Evolutionary conservation across 306 rosid genomes (phyloP).

Genomic region (Phaseolus lunatus): DNA sequence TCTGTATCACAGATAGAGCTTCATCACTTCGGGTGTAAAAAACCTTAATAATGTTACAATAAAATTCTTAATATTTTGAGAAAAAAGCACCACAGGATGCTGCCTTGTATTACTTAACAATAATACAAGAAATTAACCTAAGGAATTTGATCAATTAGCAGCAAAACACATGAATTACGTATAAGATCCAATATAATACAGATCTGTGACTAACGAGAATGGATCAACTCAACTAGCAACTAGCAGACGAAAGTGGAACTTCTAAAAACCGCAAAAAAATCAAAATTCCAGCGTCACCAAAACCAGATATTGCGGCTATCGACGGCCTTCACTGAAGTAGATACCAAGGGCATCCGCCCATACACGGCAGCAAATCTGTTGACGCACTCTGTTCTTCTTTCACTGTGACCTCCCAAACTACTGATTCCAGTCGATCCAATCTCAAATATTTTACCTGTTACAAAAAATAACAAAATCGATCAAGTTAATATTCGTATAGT

Average conservation of each 20-base stretch:
- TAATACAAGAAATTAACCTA: constrained; percentile 61
- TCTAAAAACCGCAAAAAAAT: constrained; percentile 37
- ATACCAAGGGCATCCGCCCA: constrained; percentile 81
- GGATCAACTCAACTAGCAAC: constrained; percentile 45
- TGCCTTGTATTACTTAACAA: constrained; percentile 51
- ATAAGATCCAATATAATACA: constrained; percentile 51
- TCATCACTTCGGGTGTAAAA: constrained; percentile 19
- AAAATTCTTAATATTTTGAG: constrained; percentile 27
- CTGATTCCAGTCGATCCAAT: constrained; percentile 98
- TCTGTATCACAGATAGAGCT: not conserved
- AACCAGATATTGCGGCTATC: constrained; percentile 88
- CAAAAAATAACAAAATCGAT: constrained; percentile 20
- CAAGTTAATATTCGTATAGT: constrained; percentile 3
- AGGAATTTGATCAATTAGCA: constrained; percentile 47
- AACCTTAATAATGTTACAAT: constrained; percentile 41
- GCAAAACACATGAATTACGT: constrained; percentile 45
- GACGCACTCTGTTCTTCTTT: constrained; percentile 77
- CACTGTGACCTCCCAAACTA: constrained; percentile 90
- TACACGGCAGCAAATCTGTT: constrained; percentile 67
- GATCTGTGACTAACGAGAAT: constrained; percentile 44
- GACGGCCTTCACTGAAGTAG: constrained; percentile 82
- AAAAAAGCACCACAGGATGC: constrained; percentile 47
- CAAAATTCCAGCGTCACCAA: constrained; percentile 64
- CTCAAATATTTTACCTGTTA: constrained; percentile 85
- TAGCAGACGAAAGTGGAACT: constrained; percentile 43